Evolutionary conservation across 768 basidiomycete genomes (phyloP), one percentile per base, ranked within the genome.

Genomic region (Hydnum rufescens): DNA sequence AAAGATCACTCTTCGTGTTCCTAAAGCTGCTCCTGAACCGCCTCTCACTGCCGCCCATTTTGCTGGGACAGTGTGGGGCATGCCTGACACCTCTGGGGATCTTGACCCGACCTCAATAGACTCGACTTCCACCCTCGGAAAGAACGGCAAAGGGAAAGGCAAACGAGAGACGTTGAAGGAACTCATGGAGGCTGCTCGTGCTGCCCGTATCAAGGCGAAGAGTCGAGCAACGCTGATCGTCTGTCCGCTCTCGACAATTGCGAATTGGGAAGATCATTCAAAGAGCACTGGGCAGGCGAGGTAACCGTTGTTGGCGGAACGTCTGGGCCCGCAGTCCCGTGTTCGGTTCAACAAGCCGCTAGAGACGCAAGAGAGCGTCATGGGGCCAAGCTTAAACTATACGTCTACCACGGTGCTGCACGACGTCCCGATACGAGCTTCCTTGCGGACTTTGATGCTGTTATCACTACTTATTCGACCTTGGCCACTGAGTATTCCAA

Each of bases 211-310:
- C 60, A 90, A 87, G 65, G 69, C 72, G 32, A 81, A 78, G 58
- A 86, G 82, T 59, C 77, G 89, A 31, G 95, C 83, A 19, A 96
- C 95, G 4, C 68, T 99, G n/a, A 87, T 99, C 60, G 75, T 99
- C 28, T 97, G 95, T 60, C 95, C 95, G 4, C 71, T 99, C 32
- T 90, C 88, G 6, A 99, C 95, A 3, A 89, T 99, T 2, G 78
- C 86, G 47, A 97, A 97, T 61, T 99, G 95, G 95, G 95, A 99
- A 67, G 88, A 93, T 53, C 95, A 99, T 88, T 99, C 61, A 77
- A 82, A 54, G 95, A 99, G 62, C 95, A 99, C 64, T 96, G 90
- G 90, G 76, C 75, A 57, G 90, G 90, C 4, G 76, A 80, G 52
- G 89, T 95, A 2, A 70, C 71, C 23, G 81, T 95, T 39, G 71